Evolutionary conservation across 2,329 filamentous ascomycete species (phyloP).

Genomic region (Talaromyces albobiverticillius): DNA sequence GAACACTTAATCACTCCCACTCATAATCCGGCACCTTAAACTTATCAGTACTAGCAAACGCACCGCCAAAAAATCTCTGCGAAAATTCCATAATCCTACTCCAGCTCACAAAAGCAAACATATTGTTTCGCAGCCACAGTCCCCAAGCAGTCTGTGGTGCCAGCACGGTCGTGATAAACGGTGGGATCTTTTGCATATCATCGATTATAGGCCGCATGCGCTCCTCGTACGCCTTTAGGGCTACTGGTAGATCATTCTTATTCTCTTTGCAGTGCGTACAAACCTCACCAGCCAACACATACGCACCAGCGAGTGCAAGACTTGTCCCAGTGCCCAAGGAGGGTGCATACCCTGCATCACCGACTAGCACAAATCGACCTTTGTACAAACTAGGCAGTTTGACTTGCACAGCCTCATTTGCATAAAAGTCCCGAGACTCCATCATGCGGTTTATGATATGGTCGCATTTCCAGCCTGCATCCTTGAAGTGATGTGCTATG

Average conservation of each 20-base stretch:
- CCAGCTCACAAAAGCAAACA: constrained; percentile 43
- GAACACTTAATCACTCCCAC: constrained; percentile 20
- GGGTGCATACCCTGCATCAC: constrained; percentile 37
- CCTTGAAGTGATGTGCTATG: constrained; percentile 24
- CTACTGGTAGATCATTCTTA: constrained; percentile 30
- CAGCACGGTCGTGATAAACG: constrained; percentile 34
- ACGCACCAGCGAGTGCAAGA: constrained; percentile 41
- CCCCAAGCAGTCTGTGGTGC: constrained; percentile 48
- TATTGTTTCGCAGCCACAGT: constrained; percentile 43
- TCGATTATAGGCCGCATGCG: constrained; percentile 35
- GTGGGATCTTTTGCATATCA: constrained; percentile 31
- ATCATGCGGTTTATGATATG: constrained; percentile 30
- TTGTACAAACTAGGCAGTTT: constrained; percentile 27
- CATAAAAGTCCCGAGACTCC: constrained; percentile 35
- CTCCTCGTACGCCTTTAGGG: constrained; percentile 35
- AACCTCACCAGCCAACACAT: constrained; percentile 53
- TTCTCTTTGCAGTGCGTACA: no score
- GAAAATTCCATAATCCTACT: constrained; percentile 29
- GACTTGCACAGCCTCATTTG: constrained; percentile 31
- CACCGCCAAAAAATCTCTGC: constrained; percentile 28
- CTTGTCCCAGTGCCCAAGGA: constrained; percentile 32
- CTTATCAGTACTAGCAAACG: constrained; percentile 31
- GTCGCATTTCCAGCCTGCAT: constrained; percentile 32
- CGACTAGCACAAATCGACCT: constrained; percentile 35
- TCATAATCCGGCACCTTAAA: constrained; percentile 40